phyloP scores from a whole-genome alignment of 805 yeast species.

The Pichia sporocuriosa region DNA sequence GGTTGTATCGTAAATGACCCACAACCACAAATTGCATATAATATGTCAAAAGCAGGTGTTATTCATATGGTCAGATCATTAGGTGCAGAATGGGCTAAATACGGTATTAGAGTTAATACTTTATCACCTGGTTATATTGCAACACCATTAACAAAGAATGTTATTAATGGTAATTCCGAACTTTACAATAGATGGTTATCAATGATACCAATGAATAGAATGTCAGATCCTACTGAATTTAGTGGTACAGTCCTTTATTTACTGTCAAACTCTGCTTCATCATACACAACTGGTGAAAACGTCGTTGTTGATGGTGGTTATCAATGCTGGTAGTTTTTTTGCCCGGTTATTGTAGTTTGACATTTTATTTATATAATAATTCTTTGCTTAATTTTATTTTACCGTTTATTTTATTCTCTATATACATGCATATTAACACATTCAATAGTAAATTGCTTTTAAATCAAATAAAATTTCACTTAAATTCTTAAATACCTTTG shows the following conservation, averaged over 20 bases:
- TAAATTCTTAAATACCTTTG: not conserved
- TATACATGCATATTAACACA: too few relatives aligned
- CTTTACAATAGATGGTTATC: slow-evolving; percentile 68
- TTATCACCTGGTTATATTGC: slow-evolving; percentile 76
- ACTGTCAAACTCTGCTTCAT: slow-evolving; percentile 62
- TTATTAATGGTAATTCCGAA: slow-evolving; percentile 48
- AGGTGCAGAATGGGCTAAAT: slow-evolving; percentile 79
- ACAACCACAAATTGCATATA: slow-evolving; percentile 74
- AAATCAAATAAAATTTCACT: not conserved
- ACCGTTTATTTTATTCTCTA: too few relatives aligned
- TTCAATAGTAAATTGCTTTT: too few relatives aligned
- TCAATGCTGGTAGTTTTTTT: slow-evolving; percentile 56
- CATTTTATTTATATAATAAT: too few relatives aligned
- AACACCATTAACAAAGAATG: slow-evolving; percentile 72
- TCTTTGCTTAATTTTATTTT: not conserved
- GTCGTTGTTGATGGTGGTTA: slow-evolving; percentile 83
- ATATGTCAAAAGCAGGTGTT: slow-evolving; percentile 83
- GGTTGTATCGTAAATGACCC: slow-evolving; percentile 74
- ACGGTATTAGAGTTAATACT: slow-evolving; percentile 69
- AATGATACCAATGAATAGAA: slow-evolving; percentile 68
- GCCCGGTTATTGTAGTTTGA: too few relatives aligned
- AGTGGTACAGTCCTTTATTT: slow-evolving; percentile 71
- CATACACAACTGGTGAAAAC: slow-evolving; percentile 81
- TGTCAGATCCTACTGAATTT: slow-evolving; percentile 82
- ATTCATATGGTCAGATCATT: slow-evolving; percentile 70